phyloP scores from a whole-genome alignment of 2,329 filamentous ascomycete genomes.

The Iodosphaeria phyllophila region DNA sequence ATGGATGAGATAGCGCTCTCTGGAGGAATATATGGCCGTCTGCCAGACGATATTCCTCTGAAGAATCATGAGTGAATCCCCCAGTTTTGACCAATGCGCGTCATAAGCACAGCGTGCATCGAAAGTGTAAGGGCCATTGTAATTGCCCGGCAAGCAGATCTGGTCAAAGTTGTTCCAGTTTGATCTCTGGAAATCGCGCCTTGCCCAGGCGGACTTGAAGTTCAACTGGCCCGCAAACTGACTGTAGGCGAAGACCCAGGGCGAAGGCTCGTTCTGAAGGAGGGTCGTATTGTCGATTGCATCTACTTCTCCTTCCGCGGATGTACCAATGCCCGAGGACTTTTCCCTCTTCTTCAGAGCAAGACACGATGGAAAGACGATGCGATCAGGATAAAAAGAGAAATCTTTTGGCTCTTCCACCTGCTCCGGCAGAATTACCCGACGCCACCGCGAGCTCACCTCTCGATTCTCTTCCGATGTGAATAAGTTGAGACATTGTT shows the following conservation, averaged over 20 bases:
- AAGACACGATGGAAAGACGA: no score
- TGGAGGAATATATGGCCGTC: neutral
- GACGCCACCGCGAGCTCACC: constrained; percentile 17
- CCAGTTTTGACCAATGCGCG: constrained; percentile 12
- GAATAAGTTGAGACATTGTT: constrained; percentile 20
- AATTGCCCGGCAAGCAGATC: constrained; percentile 12
- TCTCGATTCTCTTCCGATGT: constrained; percentile 17
- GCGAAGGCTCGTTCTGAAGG: constrained; percentile 11
- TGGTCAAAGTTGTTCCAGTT: constrained; percentile 7
- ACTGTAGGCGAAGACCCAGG: constrained; percentile 12
- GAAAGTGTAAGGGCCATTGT: constrained; percentile 12
- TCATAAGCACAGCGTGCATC: constrained; percentile 10
- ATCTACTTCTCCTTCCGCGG: neutral
- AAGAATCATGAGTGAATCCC: constrained; percentile 9
- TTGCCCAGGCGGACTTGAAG: constrained; percentile 7
- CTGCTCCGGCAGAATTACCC: constrained; percentile 16
- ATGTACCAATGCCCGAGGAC: no score
- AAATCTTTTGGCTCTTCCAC: constrained; percentile 9
- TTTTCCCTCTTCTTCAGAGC: no score
- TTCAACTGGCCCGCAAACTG: constrained; percentile 8
- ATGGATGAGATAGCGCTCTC: constrained; percentile 11
- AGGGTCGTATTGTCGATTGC: constrained; percentile 1
- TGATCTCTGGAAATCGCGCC: constrained; percentile 7
- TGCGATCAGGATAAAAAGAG: constrained; percentile 6
- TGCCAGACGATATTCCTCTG: constrained; percentile 9